Evolutionary conservation across 2,329 filamentous ascomycete species (phyloP).

Genomic region (Botrytis fabae): DNA sequence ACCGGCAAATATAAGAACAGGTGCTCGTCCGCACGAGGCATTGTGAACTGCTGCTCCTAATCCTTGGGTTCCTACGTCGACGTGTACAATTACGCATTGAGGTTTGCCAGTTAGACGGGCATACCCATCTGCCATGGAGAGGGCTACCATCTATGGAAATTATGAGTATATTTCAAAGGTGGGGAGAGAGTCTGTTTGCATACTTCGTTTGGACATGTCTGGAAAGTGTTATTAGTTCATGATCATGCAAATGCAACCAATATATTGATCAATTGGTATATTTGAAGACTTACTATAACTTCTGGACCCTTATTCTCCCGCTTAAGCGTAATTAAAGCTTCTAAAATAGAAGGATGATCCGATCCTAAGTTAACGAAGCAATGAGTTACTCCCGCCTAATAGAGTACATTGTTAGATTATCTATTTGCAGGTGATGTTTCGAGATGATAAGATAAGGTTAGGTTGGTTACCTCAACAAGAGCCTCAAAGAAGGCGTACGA

Average conservation of each 20-base stretch:
- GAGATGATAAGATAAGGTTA: background rate
- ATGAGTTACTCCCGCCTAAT: conserved; percentile 49
- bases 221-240: conserved; percentile 6
- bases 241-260: background rate
- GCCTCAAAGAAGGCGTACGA: conserved; percentile 70
- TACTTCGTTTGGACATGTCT: conserved; percentile 67
- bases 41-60: conserved; percentile 68
- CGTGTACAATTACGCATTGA: conserved; percentile 66
- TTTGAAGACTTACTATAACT: conserved; percentile 47
- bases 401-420: background rate
- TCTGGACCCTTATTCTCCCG: conserved; percentile 62
- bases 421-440: background rate
- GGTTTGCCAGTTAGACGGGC: conserved; percentile 65
- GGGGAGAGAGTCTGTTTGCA: conserved; percentile 21
- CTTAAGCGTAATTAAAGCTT: conserved; percentile 72
- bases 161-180: conserved; percentile 23
- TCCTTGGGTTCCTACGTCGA: conserved; percentile 76
- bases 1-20: conserved; percentile 71
- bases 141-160: conserved; percentile 62
- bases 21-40: conserved; percentile 66
- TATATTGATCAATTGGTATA: background rate
- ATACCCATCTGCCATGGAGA: conserved; percentile 76
- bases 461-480: conserved; percentile 55
- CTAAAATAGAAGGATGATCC: conserved; percentile 68
- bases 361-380: conserved; percentile 61